Conservation (phyloP, 768 basidiomycete genomes). For the Phlebiopsis gigantea region DNA sequence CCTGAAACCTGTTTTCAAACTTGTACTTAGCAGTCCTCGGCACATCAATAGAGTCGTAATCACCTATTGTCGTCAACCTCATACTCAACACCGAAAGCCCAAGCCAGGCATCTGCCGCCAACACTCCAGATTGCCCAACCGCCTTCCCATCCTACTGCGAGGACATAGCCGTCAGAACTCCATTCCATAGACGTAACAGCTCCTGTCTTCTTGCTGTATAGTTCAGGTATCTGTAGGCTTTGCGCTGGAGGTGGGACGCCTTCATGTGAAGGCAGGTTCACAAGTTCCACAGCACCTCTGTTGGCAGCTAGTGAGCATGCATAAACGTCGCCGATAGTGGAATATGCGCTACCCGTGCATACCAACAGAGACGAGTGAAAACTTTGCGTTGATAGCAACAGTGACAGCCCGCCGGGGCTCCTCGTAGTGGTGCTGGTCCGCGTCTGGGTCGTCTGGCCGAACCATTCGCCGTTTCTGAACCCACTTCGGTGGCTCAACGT, state of each 20-base stretch:
- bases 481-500: constrained; percentile 71
- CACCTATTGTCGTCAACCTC: constrained; percentile 44
- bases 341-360: constrained; percentile 48
- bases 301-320: not conserved
- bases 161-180: constrained; percentile 93
- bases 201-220: constrained; percentile 51
- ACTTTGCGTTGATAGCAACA: constrained; percentile 70
- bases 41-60: not conserved
- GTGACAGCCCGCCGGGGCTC: constrained; percentile 63
- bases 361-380: constrained; percentile 80
- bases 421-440: constrained; percentile 37
- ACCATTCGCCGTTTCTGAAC: constrained; percentile 68
- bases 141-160: constrained; percentile 86
- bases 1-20: constrained; percentile 72
- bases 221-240: constrained; percentile 55
- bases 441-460: constrained; percentile 39
- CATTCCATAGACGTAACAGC: constrained; percentile 71
- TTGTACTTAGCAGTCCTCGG: not conserved
- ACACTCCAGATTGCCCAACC: constrained; percentile 93
- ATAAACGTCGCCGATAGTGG: constrained; percentile 7
- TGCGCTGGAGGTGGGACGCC: constrained; percentile 56
- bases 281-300: constrained; percentile 65
- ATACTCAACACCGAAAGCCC: constrained; percentile 67
- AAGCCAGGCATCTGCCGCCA: constrained; percentile 81
- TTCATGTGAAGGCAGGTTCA: constrained; percentile 62